Evolutionary conservation across 129 eudicot species (phyloP).

Genomic region (Calendula officinalis): DNA sequence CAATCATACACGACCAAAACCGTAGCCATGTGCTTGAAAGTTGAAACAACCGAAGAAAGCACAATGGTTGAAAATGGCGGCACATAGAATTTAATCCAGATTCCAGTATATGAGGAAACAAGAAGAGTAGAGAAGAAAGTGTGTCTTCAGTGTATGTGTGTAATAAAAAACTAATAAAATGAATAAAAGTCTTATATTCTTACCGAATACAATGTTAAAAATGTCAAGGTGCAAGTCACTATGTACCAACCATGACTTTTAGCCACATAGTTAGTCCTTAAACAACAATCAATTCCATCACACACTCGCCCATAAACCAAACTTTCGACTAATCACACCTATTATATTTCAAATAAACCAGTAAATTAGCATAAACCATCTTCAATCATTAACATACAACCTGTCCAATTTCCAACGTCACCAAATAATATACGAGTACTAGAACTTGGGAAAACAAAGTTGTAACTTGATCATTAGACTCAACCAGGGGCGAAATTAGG

Average conservation of each 20-base stretch:
- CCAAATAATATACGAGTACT: constrained; percentile 3
- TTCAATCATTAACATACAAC: constrained; percentile 36
- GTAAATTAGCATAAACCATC: constrained; percentile 11
- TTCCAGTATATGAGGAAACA: constrained; percentile 36
- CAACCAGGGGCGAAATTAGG: no score
- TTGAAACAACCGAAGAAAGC: constrained; percentile 16
- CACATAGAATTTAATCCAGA: constrained; percentile 31
- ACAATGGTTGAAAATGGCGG: constrained; percentile 24
- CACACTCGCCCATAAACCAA: constrained; percentile 34
- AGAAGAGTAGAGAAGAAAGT: constrained; percentile 29
- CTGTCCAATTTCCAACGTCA: constrained; percentile 25
- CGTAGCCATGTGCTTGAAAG: constrained; percentile 31
- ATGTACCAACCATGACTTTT: constrained; percentile 34
- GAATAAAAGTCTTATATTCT: constrained; percentile 20
- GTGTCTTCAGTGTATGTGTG: neutral
- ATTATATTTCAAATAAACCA: constrained; percentile 12
- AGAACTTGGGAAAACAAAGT: neutral
- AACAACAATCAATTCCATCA: constrained; percentile 19
- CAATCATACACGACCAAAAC: constrained; percentile 1
- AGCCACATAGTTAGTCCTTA: constrained; percentile 29
- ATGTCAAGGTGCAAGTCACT: constrained; percentile 36
- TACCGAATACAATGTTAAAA: constrained; percentile 22
- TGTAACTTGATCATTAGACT: no score
- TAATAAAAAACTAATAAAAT: constrained; percentile 25
- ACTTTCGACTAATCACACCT: constrained; percentile 28